These are phyloP conservation scores for Zygotorulaspora mrakii DNA, from an alignment of 1,139 yeast species.

Conservation along the genomic window DNA sequence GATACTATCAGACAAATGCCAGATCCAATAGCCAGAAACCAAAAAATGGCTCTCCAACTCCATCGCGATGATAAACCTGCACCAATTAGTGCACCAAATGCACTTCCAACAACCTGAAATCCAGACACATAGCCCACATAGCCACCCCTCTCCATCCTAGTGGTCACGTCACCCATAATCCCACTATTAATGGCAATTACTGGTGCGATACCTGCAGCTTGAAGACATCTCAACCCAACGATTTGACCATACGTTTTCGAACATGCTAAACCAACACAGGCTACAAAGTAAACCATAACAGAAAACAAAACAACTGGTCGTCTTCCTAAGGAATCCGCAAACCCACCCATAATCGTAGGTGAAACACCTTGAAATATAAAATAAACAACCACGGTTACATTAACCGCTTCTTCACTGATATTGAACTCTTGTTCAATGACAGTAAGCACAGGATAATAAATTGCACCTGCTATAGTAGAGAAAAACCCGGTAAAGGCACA, in stretches of 20 bases:
- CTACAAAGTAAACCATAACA: slow-evolving; percentile 12
- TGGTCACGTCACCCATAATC: slow-evolving; percentile 63
- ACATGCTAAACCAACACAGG: slow-evolving; percentile 56
- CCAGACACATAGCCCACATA: slow-evolving; percentile 62
- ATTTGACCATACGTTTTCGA: slow-evolving; percentile 31
- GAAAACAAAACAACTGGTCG: slow-evolving; percentile 52
- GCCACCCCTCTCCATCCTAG: slow-evolving; percentile 59
- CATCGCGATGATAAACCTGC: slow-evolving; percentile 56
- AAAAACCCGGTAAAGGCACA: slow-evolving; percentile 16
- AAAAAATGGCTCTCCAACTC: slow-evolving; percentile 74
- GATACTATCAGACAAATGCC: slow-evolving; percentile 42
- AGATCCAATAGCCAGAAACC: slow-evolving; percentile 64
- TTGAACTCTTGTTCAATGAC: slow-evolving; percentile 49
- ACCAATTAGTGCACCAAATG: slow-evolving; percentile 73
- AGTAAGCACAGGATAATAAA: slow-evolving; percentile 59
- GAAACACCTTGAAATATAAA: slow-evolving; percentile 65
- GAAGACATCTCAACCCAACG: slow-evolving; percentile 50
- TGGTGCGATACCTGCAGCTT: slow-evolving; percentile 69
- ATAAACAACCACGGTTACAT: slow-evolving; percentile 68
- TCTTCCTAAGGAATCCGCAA: slow-evolving; percentile 69
- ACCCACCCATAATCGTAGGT: slow-evolving; percentile 59
- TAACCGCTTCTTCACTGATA: slow-evolving; percentile 52
- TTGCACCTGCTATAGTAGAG: slow-evolving; percentile 14
- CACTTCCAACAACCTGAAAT: slow-evolving; percentile 64
- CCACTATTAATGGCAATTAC: slow-evolving; percentile 65